phyloP scores from a whole-genome alignment of 306 rosid genomes.

The Citrullus mucosospermus region DNA sequence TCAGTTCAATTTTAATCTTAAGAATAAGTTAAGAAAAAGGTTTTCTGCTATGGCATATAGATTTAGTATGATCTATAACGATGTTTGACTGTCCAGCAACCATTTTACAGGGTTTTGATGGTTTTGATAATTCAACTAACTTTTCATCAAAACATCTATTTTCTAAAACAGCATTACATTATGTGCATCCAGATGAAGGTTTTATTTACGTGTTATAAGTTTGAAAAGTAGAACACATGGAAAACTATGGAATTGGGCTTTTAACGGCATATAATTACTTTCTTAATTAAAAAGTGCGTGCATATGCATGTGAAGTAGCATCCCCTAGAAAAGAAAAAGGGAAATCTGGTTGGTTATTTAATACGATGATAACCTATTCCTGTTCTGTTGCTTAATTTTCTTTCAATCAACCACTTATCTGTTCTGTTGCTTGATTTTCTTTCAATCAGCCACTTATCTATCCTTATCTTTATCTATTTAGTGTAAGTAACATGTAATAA shows the following conservation, averaged over 20 bases:
- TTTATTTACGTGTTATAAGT: neutral
- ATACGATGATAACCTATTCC: neutral
- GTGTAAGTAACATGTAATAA: slow-evolving; percentile 5
- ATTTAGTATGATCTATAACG: neutral
- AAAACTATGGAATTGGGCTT: neutral
- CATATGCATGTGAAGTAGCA: neutral
- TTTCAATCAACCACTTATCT: neutral
- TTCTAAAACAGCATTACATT: neutral
- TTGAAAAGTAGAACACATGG: neutral
- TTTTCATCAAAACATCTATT: neutral
- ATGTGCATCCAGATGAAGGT: neutral
- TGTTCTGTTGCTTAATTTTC: neutral
- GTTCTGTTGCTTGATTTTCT: neutral
- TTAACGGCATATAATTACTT: neutral
- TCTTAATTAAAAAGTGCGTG: neutral
- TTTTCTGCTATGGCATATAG: neutral
- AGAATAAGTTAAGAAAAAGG: neutral
- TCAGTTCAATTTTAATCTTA: neutral
- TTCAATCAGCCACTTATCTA: neutral
- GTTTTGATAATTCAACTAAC: neutral
- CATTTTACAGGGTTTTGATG: neutral
- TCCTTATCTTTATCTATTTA: neutral
- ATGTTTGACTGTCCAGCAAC: neutral
- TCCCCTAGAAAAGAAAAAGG: neutral
- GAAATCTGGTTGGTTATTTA: neutral